Base-by-base conservation (phyloP, 2,329 filamentous ascomycete genomes). In the Neophaeococcomyces mojaviensis region DNA sequence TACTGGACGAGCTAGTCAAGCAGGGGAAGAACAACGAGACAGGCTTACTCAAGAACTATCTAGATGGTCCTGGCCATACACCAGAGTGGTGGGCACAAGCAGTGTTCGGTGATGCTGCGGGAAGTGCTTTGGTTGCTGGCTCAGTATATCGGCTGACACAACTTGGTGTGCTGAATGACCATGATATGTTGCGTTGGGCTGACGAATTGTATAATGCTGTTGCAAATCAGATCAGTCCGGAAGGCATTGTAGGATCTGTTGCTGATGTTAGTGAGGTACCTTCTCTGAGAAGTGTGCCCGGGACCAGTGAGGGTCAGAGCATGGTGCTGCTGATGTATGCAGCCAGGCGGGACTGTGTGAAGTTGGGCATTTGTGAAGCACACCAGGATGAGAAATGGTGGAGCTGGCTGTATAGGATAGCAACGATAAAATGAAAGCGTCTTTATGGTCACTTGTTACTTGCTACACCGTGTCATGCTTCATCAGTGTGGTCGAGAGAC, bases 31-130 rank as follows among this genome's bases (percentile, higher is more conserved):
- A 16, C 24, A 28, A 10, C 10, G 24, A 28, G 24, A 28, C 24
- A 10, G 47, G 26, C 22, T 60, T 74, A 4, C 52, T 75, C 36
- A 59, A 67, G 18, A 75, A 75, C 50, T 73, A 74, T 48, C 59
- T 74, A 19, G 64, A 69, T 40, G 64, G 71, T 34, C 26, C 20
- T 13, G 28, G 35, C 28, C 20, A 3, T 15, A 10, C 35, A 28
- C 8, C 22, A 8, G 28, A 30, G 10, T 28, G 6, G 10, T 16
- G 39, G 39, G 18, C 24, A 16, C 5, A 10, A 5, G 24, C 24
- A 10, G 72, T 68, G 66, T 72, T 68, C 54, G 69, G 66, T 2
- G 72, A 76, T 55, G 66, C 68, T 4, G 66, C 70, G 9, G 72
- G 72, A 10, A 76, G 71, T 3, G 61, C 69, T 3, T 52, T 74